Percentiles rank a stretch among this genome's conserved stretches.
phyloP scores from a whole-genome alignment of 2,329 filamentous ascomycete species.

The Zarea fungicola region DNA sequence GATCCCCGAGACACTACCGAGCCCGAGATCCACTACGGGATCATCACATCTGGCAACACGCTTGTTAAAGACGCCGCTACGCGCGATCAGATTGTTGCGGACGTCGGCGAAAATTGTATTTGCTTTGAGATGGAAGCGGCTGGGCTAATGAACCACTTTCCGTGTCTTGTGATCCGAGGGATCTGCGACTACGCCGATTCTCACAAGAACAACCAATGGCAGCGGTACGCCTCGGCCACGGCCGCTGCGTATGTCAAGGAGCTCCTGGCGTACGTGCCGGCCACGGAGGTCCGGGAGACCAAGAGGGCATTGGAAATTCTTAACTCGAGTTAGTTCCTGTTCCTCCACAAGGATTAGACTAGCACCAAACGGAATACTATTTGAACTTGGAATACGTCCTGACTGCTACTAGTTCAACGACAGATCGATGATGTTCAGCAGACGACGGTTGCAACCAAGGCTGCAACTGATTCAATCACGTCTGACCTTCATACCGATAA shows the following conservation, averaged over 20 bases:
- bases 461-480: too few species aligned
- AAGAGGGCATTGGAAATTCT: too few species aligned
- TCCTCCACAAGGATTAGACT: too few species aligned
- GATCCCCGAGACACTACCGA: slow-evolving; percentile 2
- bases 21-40: slow-evolving; percentile 19
- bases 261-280: background rate
- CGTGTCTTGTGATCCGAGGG: slow-evolving; percentile 27
- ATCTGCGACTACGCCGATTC: slow-evolving; percentile 29
- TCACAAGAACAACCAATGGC: slow-evolving; percentile 23
- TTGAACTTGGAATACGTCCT: too few species aligned
- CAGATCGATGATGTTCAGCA: too few species aligned
- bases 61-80: slow-evolving; percentile 16
- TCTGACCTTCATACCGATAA: too few species aligned
- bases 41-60: slow-evolving; percentile 21
- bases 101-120: slow-evolving; percentile 11
- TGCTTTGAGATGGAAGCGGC: slow-evolving; percentile 25
- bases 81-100: slow-evolving; percentile 11
- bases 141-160: slow-evolving; percentile 18
- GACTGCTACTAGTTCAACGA: too few species aligned
- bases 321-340: too few species aligned
- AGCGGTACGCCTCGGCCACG: slow-evolving; percentile 19
- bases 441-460: too few species aligned
- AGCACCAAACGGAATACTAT: too few species aligned
- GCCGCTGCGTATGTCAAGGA: slow-evolving; percentile 21
- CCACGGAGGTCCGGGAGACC: background rate